phyloP scores from a whole-genome alignment of 2,329 filamentous ascomycete genomes.

The Diaporthe humulicola region DNA sequence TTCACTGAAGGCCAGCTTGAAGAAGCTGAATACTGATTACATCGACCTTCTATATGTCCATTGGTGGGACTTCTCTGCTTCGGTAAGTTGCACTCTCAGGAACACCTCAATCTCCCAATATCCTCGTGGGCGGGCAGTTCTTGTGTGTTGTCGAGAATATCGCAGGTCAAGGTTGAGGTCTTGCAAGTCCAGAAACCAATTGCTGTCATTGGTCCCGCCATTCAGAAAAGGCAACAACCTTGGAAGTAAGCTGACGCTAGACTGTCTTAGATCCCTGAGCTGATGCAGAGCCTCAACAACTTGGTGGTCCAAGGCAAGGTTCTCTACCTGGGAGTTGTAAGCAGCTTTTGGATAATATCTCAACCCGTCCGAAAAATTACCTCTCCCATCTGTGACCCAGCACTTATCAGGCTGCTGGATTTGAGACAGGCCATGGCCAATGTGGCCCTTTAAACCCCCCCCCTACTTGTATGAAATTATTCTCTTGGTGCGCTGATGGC shows the following conservation, averaged over 20 bases:
- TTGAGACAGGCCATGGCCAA: too few species aligned
- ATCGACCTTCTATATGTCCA: conserved; percentile 73
- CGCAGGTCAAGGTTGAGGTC: neutral
- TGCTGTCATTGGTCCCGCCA: neutral
- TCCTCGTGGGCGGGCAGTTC: neutral
- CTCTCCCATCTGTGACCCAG: too few species aligned
- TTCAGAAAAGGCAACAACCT: neutral
- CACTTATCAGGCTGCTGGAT: too few species aligned
- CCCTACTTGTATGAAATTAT: too few species aligned
- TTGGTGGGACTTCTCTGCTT: conserved; percentile 69
- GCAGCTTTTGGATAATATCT: too few species aligned
- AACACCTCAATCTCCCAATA: too few species aligned
- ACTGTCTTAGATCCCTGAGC: conserved; percentile 58
- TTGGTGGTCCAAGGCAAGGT: conserved; percentile 67
- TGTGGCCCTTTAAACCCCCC: too few species aligned
- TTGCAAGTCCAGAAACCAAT: neutral
- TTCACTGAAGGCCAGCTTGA: conserved; percentile 68
- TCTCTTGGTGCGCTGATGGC: too few species aligned
- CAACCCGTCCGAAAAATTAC: too few species aligned
- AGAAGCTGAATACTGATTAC: conserved; percentile 76
- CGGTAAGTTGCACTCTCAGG: conserved; percentile 34
- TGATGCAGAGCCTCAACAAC: conserved; percentile 71
- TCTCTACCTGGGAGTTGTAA: conserved; percentile 70
- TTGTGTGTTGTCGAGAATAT: too few species aligned
- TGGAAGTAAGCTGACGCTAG: neutral